Conservation (phyloP, 2,329 filamentous ascomycete genomes). For the Pezicula carpinea region DNA sequence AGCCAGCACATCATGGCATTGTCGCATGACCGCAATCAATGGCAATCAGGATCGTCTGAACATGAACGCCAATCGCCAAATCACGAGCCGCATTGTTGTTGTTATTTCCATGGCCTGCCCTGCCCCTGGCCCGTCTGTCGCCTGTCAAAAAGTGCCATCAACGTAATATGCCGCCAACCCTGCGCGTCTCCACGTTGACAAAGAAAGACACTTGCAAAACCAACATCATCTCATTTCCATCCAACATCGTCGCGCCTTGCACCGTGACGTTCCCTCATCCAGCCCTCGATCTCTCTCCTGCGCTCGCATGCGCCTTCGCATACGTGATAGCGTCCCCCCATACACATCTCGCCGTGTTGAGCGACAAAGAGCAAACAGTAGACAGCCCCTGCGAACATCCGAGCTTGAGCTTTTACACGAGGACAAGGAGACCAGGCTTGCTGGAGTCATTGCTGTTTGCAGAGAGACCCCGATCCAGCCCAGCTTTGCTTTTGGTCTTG, state of each 20-base stretch:
- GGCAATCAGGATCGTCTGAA: not conserved
- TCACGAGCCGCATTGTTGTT: not conserved
- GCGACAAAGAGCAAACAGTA: no score
- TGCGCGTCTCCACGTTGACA: conserved; percentile 20
- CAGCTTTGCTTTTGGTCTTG: no score
- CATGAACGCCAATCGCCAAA: conserved; percentile 2
- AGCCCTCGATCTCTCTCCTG: not conserved
- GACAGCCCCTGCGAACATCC: no score
- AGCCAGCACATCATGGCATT: no score
- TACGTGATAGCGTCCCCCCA: no score
- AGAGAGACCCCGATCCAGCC: not conserved
- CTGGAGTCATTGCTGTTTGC: not conserved
- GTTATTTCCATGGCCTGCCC: not conserved
- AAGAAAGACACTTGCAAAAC: conserved; percentile 10
- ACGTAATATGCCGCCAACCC: conserved; percentile 17
- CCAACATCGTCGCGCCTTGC: conserved; percentile 8
- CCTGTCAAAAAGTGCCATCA: conserved; percentile 21
- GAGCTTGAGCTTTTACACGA: no score
- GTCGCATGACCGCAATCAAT: conserved; percentile 2
- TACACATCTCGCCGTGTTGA: no score
- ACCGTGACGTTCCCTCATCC: conserved; percentile 7
- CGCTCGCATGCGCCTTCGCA: not conserved
- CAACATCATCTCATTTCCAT: conserved; percentile 3
- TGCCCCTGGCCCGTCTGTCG: not conserved
- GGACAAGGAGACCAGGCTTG: not conserved